Evolutionary conservation across 2,329 filamentous ascomycete genomes (phyloP).

Genomic region (Pseudocercospora cruenta): DNA sequence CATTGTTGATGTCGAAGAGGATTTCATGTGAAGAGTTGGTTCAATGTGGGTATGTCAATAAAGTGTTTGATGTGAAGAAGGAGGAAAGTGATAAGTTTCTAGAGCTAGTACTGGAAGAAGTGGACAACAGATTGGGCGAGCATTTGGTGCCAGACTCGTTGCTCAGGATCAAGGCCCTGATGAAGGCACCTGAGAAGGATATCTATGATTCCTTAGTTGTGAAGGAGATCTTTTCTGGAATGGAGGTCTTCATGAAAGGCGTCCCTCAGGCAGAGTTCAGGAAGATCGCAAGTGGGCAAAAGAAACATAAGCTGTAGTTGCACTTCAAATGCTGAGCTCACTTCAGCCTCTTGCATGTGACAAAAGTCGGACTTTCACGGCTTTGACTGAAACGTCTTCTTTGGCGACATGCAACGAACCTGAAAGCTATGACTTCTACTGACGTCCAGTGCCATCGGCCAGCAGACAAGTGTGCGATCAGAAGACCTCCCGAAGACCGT

Average conservation of each 20-base stretch:
- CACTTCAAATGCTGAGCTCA: background rate
- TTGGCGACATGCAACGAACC: too few species aligned
- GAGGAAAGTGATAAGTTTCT: conserved; percentile 71
- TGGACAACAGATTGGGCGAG: conserved; percentile 76
- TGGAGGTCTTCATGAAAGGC: conserved; percentile 78
- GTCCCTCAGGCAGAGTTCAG: conserved; percentile 87
- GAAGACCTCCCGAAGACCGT: too few species aligned
- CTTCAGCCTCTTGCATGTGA: background rate
- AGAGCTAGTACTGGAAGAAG: conserved; percentile 72
- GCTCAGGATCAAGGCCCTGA: conserved; percentile 80
- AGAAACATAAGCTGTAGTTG: conserved; percentile 83
- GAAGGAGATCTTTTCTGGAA: conserved; percentile 80
- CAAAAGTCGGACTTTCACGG: background rate
- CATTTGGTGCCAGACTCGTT: conserved; percentile 81
- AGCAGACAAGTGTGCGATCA: background rate
- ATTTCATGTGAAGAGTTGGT: conserved; percentile 75
- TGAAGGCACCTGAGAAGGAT: conserved; percentile 73
- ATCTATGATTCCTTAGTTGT: conserved; percentile 76
- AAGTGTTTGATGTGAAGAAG: conserved; percentile 66
- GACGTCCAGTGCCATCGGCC: background rate
- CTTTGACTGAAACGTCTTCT: background rate
- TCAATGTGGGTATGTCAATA: conserved; percentile 80
- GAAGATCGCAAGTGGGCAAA: conserved; percentile 82
- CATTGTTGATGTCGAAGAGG: conserved; percentile 84
- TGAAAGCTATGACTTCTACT: background rate